Conservation (phyloP, 768 basidiomycete genomes). For the Amyloporia xantha region DNA sequence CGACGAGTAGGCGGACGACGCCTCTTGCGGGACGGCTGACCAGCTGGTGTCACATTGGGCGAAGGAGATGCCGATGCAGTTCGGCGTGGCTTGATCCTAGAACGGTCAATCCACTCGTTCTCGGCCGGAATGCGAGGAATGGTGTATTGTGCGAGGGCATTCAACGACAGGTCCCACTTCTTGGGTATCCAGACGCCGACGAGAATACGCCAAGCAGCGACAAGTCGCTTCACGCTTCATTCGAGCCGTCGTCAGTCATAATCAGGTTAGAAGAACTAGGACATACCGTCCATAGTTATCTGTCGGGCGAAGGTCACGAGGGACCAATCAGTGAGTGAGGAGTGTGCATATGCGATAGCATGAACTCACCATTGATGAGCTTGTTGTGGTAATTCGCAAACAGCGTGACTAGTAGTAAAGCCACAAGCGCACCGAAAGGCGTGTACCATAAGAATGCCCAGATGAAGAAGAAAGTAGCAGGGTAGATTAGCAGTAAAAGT, state of each 20-base stretch:
- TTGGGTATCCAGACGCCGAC: conserved; percentile 91
- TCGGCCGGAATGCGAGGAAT: conserved; percentile 58
- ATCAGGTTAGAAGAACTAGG: conserved; percentile 2
- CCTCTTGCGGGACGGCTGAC: conserved; percentile 16
- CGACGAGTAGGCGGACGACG: conserved; percentile 67
- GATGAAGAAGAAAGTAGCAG: conserved; percentile 73
- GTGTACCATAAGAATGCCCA: conserved; percentile 83
- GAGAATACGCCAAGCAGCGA: conserved; percentile 94
- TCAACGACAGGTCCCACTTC: conserved; percentile 70
- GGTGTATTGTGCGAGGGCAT: conserved; percentile 70
- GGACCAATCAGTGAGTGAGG: background rate
- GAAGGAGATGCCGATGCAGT: conserved; percentile 16
- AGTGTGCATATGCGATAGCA: no score
- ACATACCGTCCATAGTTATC: conserved; percentile 75
- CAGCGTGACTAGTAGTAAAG: conserved; percentile 62
- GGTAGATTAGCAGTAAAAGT: conserved; percentile 73
- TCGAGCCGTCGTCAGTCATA: conserved; percentile 10
- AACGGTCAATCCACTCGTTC: conserved; percentile 64
- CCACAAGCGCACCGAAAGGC: conserved; percentile 63
- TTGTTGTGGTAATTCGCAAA: conserved; percentile 82
- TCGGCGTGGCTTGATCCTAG: conserved; percentile 24
- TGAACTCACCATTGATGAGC: conserved; percentile 71
- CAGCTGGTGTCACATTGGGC: conserved; percentile 14
- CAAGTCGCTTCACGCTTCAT: conserved; percentile 74
- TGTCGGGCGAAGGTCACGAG: no score